Conservation (phyloP, 441 rosid genomes). For the Croton laevigatus region DNA sequence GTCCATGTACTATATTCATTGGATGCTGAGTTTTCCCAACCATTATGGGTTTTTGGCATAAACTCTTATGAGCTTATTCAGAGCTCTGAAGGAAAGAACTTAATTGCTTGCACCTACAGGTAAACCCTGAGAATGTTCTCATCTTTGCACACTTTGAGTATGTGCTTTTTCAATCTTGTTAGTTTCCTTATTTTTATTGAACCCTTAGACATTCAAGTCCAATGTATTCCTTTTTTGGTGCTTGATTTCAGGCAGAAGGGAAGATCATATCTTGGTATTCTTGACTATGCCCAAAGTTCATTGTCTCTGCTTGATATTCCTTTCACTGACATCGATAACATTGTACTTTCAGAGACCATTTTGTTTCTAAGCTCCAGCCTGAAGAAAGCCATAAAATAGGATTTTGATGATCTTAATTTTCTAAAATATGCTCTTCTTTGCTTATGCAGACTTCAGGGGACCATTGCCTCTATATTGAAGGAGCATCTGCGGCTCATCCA, state of each 20-base stretch:
- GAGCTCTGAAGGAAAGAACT: constrained; percentile 46
- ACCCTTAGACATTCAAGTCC: neutral
- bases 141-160: constrained; percentile 7
- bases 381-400: constrained; percentile 11
- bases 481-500: constrained; percentile 74
- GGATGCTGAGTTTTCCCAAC: constrained; percentile 81
- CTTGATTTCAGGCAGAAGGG: constrained; percentile 71
- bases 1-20: constrained; percentile 54
- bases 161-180: neutral
- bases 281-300: constrained; percentile 61
- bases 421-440: constrained; percentile 21
- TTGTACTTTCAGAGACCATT: constrained; percentile 42
- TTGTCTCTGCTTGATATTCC: constrained; percentile 74
- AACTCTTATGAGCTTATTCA: constrained; percentile 72
- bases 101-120: constrained; percentile 87
- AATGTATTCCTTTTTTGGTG: constrained; percentile 8
- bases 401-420: constrained; percentile 13
- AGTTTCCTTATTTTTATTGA: neutral
- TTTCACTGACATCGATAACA: constrained; percentile 70
- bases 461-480: constrained; percentile 68
- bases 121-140: constrained; percentile 26
- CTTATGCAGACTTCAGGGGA: constrained; percentile 56
- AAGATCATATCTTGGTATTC: constrained; percentile 71
- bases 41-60: constrained; percentile 76
- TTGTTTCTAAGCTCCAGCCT: constrained; percentile 14